These are phyloP conservation scores for Emericellopsis atlantica DNA, from an alignment of 2,329 filamentous ascomycete species.

Conservation along the genomic window DNA sequence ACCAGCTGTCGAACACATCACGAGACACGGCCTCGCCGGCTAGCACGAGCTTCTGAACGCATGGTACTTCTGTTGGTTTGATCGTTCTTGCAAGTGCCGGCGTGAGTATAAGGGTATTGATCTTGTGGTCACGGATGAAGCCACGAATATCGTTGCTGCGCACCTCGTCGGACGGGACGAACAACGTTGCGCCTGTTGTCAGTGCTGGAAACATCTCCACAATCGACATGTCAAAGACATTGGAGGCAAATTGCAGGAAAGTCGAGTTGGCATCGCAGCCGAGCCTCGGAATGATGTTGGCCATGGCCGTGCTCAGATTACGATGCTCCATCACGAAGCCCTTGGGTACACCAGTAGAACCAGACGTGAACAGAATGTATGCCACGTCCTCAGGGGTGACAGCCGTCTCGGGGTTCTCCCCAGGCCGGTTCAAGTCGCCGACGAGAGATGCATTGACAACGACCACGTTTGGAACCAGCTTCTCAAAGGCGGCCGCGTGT, in stretches of 20 bases:
- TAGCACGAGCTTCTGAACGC: slow-evolving; percentile 2
- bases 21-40: slow-evolving; percentile 4
- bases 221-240: slow-evolving; percentile 6
- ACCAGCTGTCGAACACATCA: slow-evolving; percentile 5
- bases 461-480: neutral
- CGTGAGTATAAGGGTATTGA: slow-evolving; percentile 9
- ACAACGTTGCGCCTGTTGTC: slow-evolving; percentile 14
- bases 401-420: neutral
- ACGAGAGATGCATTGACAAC: neutral
- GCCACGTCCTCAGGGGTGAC: slow-evolving; percentile 4
- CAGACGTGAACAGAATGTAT: slow-evolving; percentile 10
- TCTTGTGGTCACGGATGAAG: slow-evolving; percentile 6
- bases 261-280: neutral
- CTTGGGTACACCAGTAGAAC: slow-evolving; percentile 8
- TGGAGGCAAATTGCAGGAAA: slow-evolving; percentile 4
- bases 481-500: neutral
- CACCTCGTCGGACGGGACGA: slow-evolving; percentile 22
- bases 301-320: neutral
- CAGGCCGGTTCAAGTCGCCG: neutral
- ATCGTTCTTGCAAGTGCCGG: slow-evolving; percentile 1
- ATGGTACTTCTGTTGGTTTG: neutral
- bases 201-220: slow-evolving; percentile 8
- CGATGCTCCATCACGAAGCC: slow-evolving; percentile 8
- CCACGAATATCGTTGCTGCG: slow-evolving; percentile 20
- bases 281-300: neutral